phyloP scores from a whole-genome alignment of 768 basidiomycete genomes.

The Suillus hirtellus region DNA sequence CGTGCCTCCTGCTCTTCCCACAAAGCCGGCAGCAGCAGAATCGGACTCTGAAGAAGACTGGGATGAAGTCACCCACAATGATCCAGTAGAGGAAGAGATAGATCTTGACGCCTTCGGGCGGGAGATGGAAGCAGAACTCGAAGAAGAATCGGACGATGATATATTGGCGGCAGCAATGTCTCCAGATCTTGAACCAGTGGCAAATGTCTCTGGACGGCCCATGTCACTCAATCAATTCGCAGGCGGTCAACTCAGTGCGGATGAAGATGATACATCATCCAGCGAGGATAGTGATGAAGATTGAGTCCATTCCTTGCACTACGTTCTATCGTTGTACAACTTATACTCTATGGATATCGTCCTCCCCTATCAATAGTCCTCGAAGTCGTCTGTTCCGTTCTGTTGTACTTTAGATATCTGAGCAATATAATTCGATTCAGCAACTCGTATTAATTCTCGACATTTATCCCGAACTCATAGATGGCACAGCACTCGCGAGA shows the following conservation, averaged over 20 bases:
- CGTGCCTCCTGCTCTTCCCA: conserved; percentile 27
- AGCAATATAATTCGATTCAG: neutral
- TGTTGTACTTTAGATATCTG: conserved; percentile 1
- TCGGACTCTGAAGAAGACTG: conserved; percentile 54
- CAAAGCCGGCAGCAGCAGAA: conserved; percentile 33
- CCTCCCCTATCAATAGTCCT: neutral
- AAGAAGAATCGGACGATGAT: conserved; percentile 51
- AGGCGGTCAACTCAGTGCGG: conserved; percentile 39
- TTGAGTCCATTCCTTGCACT: conserved; percentile 21
- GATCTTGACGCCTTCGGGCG: conserved; percentile 36
- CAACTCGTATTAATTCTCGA: too few species aligned
- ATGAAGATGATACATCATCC: conserved; percentile 53
- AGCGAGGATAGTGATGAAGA: conserved; percentile 60
- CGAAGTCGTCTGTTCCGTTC: neutral
- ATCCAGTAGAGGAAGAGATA: conserved; percentile 31
- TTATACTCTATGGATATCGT: neutral
- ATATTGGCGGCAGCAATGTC: conserved; percentile 45
- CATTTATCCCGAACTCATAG: conserved; percentile 12
- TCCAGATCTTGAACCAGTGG: conserved; percentile 32
- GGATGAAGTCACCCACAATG: conserved; percentile 42
- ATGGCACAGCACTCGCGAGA: conserved; percentile 28
- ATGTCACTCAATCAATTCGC: conserved; percentile 54
- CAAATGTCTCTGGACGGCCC: conserved; percentile 33
- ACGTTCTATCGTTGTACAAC: neutral
- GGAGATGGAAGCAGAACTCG: conserved; percentile 37